Conservation (phyloP, 768 basidiomycete genomes). For the Tremella yokohamensis region DNA sequence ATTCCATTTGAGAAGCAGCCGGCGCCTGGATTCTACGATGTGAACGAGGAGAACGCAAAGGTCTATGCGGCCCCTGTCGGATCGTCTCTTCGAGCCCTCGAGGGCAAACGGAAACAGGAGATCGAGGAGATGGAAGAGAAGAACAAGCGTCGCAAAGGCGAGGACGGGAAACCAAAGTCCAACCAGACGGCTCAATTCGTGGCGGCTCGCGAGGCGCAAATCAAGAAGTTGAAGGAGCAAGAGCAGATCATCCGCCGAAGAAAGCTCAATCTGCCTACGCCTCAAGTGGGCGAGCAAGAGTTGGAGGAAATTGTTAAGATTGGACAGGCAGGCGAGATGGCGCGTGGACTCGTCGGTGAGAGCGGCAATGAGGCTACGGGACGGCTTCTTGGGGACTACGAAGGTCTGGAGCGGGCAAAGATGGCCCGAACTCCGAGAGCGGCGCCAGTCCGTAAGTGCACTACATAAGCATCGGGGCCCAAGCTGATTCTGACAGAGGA, state of each 20-base stretch:
- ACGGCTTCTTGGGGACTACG: conserved; percentile 86
- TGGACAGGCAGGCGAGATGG: conserved; percentile 83
- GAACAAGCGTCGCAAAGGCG: conserved; percentile 72
- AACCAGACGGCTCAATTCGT: conserved; percentile 78
- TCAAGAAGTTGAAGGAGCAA: conserved; percentile 95
- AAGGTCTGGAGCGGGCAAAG: conserved; percentile 76
- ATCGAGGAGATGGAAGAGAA: conserved; percentile 82
- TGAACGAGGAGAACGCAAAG: conserved; percentile 85
- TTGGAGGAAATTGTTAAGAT: conserved; percentile 98
- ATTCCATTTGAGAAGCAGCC: conserved; percentile 98
- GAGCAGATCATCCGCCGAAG: conserved; percentile 86
- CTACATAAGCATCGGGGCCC: neutral
- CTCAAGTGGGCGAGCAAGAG: conserved; percentile 91
- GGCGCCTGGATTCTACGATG: conserved; percentile 94
- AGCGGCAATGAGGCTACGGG: conserved; percentile 65
- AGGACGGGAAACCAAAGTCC: conserved; percentile 59
- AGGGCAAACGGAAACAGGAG: conserved; percentile 92
- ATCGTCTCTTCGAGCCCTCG: conserved; percentile 81
- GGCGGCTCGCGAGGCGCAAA: conserved; percentile 94
- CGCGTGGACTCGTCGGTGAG: conserved; percentile 64
- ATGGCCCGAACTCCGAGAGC: conserved; percentile 95
- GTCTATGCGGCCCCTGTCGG: conserved; percentile 81
- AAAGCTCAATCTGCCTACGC: conserved; percentile 75
- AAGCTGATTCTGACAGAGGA: conserved; percentile 63
- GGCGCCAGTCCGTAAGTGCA: conserved; percentile 77